phyloP scores from a whole-genome alignment of 352 stramenopile genomes.

The Phytophthora litchii region DNA sequence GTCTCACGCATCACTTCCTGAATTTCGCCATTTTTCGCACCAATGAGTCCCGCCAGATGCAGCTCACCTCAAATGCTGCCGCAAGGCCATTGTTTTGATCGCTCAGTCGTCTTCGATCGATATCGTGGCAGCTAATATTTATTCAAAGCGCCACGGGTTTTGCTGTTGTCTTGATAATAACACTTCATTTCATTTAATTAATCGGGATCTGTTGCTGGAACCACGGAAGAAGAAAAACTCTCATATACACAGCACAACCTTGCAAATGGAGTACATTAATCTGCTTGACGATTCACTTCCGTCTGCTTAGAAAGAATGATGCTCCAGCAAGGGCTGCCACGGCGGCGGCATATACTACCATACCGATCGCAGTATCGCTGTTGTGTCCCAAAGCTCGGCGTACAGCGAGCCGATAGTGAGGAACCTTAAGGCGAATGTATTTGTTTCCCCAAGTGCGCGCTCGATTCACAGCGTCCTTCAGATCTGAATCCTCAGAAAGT shows the following conservation, averaged over 20 bases:
- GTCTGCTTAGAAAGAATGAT: slow-evolving; percentile 80
- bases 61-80: slow-evolving; percentile 15
- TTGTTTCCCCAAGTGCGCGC: slow-evolving; percentile 85
- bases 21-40: slow-evolving; percentile 8
- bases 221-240: background rate
- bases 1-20: slow-evolving; percentile 57
- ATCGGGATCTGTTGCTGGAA: background rate
- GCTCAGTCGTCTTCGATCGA: slow-evolving; percentile 5
- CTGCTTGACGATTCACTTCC: slow-evolving; percentile 35
- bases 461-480: slow-evolving; percentile 80
- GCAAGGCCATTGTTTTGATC: slow-evolving; percentile 19
- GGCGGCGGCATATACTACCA: slow-evolving; percentile 82
- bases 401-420: slow-evolving; percentile 51
- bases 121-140: slow-evolving; percentile 38
- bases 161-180: slow-evolving; percentile 16
- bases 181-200: slow-evolving; percentile 27
- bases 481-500: slow-evolving; percentile 78
- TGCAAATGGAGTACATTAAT: background rate
- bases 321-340: slow-evolving; percentile 77
- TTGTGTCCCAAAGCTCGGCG: slow-evolving; percentile 49
- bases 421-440: slow-evolving; percentile 79
- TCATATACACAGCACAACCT: background rate
- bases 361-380: slow-evolving; percentile 62
- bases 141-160: slow-evolving; percentile 18
- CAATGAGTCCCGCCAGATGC: slow-evolving; percentile 1